Evolutionary conservation across 1,284 basidiomycete species (phyloP).

Genomic region (Naganishia sp.): DNA sequence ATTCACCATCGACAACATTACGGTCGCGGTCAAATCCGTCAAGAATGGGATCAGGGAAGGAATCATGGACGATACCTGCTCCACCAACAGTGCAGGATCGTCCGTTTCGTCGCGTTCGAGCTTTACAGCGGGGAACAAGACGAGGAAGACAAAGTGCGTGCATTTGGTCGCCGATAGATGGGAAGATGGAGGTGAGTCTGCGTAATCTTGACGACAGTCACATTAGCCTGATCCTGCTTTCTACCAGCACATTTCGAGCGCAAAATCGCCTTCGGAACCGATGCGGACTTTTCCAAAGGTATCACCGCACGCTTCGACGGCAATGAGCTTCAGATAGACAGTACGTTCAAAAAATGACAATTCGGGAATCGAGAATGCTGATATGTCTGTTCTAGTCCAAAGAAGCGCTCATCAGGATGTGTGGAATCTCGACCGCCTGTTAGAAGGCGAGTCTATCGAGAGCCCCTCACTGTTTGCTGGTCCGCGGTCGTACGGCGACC

Average conservation of each 20-base stretch:
- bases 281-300: conserved; percentile 34
- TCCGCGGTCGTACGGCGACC: not conserved
- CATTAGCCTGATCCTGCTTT: not conserved
- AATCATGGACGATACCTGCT: conserved; percentile 4
- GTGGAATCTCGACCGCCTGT: conserved; percentile 9
- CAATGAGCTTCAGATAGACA: conserved; percentile 27
- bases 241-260: conserved; percentile 31
- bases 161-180: conserved; percentile 34
- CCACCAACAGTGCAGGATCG: conserved; percentile 1
- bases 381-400: not conserved
- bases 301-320: conserved; percentile 34
- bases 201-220: not conserved
- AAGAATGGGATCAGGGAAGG: conserved; percentile 13
- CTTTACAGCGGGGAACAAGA: conserved; percentile 6
- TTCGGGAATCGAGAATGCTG: not conserved
- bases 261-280: conserved; percentile 32
- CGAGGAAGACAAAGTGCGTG: conserved; percentile 27
- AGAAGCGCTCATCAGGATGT: not conserved
- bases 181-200: conserved; percentile 32
- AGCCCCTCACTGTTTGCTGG: not conserved
- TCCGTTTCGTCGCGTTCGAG: not conserved
- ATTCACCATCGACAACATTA: conserved; percentile 33
- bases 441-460: not conserved
- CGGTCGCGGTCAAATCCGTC: conserved; percentile 32
- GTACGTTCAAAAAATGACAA: conserved; percentile 7